Evolutionary conservation across 768 basidiomycete genomes (phyloP).

Genomic region (Hebeloma cylindrosporum): DNA sequence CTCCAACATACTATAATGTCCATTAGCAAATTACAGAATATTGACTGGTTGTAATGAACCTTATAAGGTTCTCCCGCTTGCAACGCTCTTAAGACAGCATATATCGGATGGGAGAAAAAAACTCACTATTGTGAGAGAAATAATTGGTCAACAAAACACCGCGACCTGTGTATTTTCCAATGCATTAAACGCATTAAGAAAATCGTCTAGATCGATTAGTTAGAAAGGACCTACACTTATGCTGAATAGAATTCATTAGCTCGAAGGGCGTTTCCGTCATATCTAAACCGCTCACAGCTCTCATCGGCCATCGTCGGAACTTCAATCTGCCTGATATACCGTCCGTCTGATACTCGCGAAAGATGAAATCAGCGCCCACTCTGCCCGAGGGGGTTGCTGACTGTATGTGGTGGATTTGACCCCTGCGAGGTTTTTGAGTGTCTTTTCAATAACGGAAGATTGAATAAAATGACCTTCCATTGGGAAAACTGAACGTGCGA

Average conservation of each 20-base stretch:
- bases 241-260: slow-evolving; percentile 39
- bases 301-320: slow-evolving; percentile 73
- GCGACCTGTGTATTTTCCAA: slow-evolving; percentile 48
- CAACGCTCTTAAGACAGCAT: neutral
- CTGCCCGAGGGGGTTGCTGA: slow-evolving; percentile 38
- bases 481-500: slow-evolving; percentile 53
- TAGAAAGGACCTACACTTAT: slow-evolving; percentile 51
- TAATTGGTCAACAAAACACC: slow-evolving; percentile 75
- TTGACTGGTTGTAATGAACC: too few species aligned
- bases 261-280: neutral
- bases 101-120: neutral
- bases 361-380: slow-evolving; percentile 56
- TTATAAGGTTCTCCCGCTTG: slow-evolving; percentile 81
- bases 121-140: slow-evolving; percentile 81
- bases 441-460: neutral
- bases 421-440: slow-evolving; percentile 36
- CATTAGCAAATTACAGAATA: neutral
- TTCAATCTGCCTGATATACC: slow-evolving; percentile 53
- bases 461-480: slow-evolving; percentile 36
- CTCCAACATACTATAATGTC: slow-evolving; percentile 73
- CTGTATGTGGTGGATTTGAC: slow-evolving; percentile 60
- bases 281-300: slow-evolving; percentile 46
- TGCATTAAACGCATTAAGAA: neutral
- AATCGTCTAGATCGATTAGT: too few species aligned
- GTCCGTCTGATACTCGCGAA: slow-evolving; percentile 65